Evolutionary conservation across 805 yeast genomes (phyloP).

Genomic region (Spathaspora girioi): DNA sequence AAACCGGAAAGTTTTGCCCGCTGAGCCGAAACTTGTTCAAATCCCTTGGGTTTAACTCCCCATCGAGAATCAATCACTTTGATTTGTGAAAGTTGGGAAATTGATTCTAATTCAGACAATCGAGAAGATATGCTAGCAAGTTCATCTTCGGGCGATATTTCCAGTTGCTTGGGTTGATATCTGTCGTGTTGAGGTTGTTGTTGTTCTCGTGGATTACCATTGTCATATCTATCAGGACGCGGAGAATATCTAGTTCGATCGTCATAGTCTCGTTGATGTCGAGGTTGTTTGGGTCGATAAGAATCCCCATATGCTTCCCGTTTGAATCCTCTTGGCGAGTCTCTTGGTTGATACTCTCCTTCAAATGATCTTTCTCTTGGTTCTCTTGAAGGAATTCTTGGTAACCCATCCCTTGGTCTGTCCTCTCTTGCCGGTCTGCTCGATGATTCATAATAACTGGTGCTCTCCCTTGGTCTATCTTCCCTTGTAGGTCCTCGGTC

Average conservation of each 20-base stretch:
- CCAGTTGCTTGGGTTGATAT: not conserved
- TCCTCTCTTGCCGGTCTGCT: not conserved
- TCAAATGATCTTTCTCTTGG: not conserved
- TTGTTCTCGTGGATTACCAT: not conserved
- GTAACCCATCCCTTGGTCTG: not conserved
- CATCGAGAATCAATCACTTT: conserved; percentile 52
- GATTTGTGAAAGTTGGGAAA: conserved; percentile 49
- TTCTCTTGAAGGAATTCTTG: not conserved
- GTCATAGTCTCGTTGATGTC: not conserved
- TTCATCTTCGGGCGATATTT: not conserved
- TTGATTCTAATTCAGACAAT: conserved; percentile 11
- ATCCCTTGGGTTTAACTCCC: conserved; percentile 72
- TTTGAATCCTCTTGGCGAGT: not conserved
- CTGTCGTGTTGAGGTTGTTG: not conserved
- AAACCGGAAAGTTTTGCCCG: conserved; percentile 76
- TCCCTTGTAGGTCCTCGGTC: not conserved
- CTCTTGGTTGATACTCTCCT: not conserved
- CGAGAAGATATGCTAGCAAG: not conserved
- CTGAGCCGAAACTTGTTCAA: conserved; percentile 70
- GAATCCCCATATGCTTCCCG: not conserved
- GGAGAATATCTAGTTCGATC: not conserved
- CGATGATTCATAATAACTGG: not conserved
- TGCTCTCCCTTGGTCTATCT: no score
- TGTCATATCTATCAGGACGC: not conserved
- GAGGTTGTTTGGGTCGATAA: not conserved